Base-by-base conservation (phyloP, 2,329 filamentous ascomycete species). In the Trichoderma koningii region DNA sequence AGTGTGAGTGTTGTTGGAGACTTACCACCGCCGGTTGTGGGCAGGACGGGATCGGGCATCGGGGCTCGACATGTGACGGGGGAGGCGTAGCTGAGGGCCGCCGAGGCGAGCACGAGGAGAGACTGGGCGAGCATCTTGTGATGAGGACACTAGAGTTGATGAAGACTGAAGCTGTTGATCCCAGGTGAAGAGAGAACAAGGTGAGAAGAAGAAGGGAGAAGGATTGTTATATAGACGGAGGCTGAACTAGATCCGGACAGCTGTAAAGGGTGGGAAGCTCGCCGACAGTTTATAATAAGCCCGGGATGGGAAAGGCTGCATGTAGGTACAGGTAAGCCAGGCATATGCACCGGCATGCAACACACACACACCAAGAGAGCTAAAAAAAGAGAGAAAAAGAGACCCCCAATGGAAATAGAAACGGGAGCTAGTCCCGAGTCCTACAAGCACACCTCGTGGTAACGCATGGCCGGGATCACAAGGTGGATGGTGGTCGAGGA, bases 11-110 rank as follows among this genome's bases (percentile, higher is more conserved):
- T 23, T 17, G 15, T 41, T 44, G 21, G 19, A 5, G n/a, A 75
- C 76, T 73, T 73, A 78, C 77, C 69, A 68, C 73, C 73, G 50
- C 76, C 77, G 21, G 72, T 81, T 60, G 73, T 73, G 38, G 80
- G 81, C 15, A 83, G 73, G 23, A 67, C 66, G 45, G 73, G 73
- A 7, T 21, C 53, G 3, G 55, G 12, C n/a, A 30, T 23, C 1
- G 56, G 26, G 9, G 57, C 41, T 30, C 44, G 30, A 53, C 67
- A 68, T 45, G 38, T 45, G 60, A 60, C 56, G 38, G 72, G 77
- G 30, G 71, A 73, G 66, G 71, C 75, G 62, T 70, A 65, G 66
- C 70, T 71, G 68, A 77, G 67, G 66, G 74, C 72, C 66, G 76
- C 74, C 42, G 74, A 73, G 68, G 73, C 74, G 45, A 78, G 69